Base-by-base conservation (phyloP, 108 stramenopile genomes). In the Fistulifera pelliculosa region DNA sequence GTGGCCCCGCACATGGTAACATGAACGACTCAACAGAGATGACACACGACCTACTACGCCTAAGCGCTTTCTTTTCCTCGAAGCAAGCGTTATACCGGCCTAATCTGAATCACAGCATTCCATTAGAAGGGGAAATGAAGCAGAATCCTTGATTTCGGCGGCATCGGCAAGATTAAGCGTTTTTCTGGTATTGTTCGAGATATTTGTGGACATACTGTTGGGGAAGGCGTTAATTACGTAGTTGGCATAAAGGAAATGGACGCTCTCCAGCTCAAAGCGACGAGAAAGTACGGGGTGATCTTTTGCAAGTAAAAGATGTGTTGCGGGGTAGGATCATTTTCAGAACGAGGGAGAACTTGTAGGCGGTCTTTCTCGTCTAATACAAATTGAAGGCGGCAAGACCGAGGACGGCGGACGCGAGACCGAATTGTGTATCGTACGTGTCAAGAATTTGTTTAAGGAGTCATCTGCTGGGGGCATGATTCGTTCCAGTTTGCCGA, bases 361-460 rank as follows among this genome's bases (percentile, higher is more conserved):
- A 7, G 65, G 73, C 49, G 68, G 57, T 28, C 52, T 72, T 47
- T 13, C 18, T 38, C 42, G 19, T 6, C 16, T 27, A 14, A 19
- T 2, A 4, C 31, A 35, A 35, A 35, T 49, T 7, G 15, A 47
- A 41, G 14, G 40, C 14, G 14, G 14, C n/a, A n/a, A n/a, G n/a
- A n/a, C n/a, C n/a, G n/a, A n/a, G n/a, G n/a, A n/a, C n/a, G n/a
- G n/a, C n/a, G n/a, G n/a, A n/a, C 22, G 8, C 25, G 19, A 27
- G 10, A 23, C 41, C 6, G 11, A 27, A 4, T 61, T 73, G 26
- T 47, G 61, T 43, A 69, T 76, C 24, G 52, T 71, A 0, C 77
- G 77, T 2, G 19, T 78, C 48, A 78, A 78, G 41, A 78, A 78
- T 56, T 38, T 74, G 18, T 78, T 78, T 39, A 2, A 38, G 47